Conservation (phyloP, 306 rosid genomes). For the Comarum palustre region DNA sequence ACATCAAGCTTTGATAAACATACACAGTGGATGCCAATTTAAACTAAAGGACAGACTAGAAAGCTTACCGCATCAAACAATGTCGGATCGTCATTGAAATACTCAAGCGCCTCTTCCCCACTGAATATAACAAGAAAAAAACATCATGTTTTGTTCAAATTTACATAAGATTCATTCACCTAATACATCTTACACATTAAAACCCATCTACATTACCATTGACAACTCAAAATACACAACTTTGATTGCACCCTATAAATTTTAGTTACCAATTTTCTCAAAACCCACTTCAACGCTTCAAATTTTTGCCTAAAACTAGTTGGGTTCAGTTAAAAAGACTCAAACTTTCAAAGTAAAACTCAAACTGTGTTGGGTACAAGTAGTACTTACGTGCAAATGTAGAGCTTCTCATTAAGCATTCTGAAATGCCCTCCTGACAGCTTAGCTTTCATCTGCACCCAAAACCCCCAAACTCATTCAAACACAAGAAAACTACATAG, state of each 20-base stretch:
- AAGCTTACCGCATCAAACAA: conserved; percentile 63
- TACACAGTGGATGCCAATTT: not conserved
- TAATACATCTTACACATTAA: not conserved
- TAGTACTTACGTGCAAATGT: conserved; percentile 76
- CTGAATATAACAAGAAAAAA: conserved; percentile 24
- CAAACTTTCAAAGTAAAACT: not conserved
- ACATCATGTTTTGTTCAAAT: not conserved
- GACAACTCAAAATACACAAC: not conserved
- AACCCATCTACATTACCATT: not conserved
- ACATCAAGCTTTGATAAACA: conserved; percentile 11
- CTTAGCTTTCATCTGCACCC: conserved; percentile 73
- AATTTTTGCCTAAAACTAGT: not conserved
- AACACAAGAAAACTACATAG: not conserved
- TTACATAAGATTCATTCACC: not conserved
- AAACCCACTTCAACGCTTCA: not conserved
- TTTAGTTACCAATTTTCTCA: not conserved
- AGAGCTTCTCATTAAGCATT: conserved; percentile 94
- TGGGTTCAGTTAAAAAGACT: not conserved
- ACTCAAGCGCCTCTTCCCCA: conserved; percentile 82
- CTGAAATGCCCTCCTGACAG: conserved; percentile 93
- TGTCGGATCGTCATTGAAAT: conserved; percentile 68
- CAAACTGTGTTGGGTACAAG: not conserved
- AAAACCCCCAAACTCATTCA: not conserved
- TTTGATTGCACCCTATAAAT: not conserved
- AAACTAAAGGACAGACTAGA: not conserved